Percentiles rank a stretch among this genome's conserved stretches.
Conservation (phyloP, 78 protist species). For the Polysphondylium violaceum region DNA sequence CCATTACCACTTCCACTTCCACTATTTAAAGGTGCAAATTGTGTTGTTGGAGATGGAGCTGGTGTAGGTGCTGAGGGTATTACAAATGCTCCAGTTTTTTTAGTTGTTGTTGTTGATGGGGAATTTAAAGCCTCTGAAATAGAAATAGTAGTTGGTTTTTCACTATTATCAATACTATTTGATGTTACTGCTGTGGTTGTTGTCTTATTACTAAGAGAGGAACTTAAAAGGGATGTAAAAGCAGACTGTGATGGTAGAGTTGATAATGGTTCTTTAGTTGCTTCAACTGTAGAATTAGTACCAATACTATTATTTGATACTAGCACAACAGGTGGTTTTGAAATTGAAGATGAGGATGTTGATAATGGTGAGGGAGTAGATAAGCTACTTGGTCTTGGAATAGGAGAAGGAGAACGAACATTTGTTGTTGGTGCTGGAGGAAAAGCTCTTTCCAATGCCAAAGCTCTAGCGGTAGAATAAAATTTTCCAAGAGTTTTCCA, state of each 20-base stretch:
- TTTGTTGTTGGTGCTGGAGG: conserved; percentile 25
- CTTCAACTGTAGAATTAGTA: not conserved
- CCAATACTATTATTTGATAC: not conserved
- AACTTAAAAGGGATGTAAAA: too few species aligned
- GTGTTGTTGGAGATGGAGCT: not conserved
- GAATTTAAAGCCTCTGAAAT: not conserved
- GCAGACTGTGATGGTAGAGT: too few species aligned
- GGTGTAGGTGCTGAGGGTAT: not conserved
- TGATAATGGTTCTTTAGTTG: too few species aligned
- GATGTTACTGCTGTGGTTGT: too few species aligned
- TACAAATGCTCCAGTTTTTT: not conserved
- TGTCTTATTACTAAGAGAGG: too few species aligned
- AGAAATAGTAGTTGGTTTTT: not conserved
- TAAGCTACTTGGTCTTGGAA: conserved; percentile 6
- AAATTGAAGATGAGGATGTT: conserved; percentile 12
- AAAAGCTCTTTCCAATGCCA: conserved; percentile 75
- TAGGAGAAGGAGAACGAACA: conserved; percentile 12
- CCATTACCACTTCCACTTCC: not conserved
- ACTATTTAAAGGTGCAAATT: not conserved
- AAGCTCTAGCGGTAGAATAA: conserved; percentile 69
- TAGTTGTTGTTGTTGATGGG: not conserved
- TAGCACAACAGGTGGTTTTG: not conserved
- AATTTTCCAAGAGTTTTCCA: conserved; percentile 76
- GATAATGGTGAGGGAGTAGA: not conserved
- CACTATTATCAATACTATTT: not conserved